These are phyloP conservation scores for Pyricularia sp. DNA, from an alignment of 2,329 filamentous ascomycete genomes.

Conservation along the genomic window DNA sequence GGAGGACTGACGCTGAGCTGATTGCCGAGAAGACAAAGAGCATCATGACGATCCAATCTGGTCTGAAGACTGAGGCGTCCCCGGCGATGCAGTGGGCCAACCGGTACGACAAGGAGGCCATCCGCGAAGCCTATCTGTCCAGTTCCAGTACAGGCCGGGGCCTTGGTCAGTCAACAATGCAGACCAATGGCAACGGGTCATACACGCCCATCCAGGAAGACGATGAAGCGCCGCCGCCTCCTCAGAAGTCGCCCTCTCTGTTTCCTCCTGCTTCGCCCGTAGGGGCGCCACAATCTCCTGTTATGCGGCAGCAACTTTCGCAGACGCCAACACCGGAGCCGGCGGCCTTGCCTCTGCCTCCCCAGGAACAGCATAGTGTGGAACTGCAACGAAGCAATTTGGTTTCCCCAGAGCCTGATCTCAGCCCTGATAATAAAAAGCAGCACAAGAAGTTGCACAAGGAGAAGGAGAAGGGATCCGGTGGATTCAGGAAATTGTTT, in stretches of 20 bases:
- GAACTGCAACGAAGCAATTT: conserved; percentile 27
- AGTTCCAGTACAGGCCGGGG: conserved; percentile 66
- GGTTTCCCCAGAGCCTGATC: conserved; percentile 27
- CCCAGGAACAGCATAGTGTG: conserved; percentile 22
- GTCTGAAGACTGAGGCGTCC: conserved; percentile 76
- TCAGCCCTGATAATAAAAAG: conserved; percentile 37
- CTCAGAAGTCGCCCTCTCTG: conserved; percentile 28
- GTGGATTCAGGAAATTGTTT: conserved; percentile 57
- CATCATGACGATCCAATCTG: conserved; percentile 76
- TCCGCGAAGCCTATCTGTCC: conserved; percentile 77
- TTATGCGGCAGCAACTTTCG: conserved; percentile 6
- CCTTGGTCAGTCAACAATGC: conserved; percentile 33
- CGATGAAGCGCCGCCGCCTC: conserved; percentile 10
- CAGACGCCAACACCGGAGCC: conserved; percentile 26
- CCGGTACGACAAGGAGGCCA: conserved; percentile 84
- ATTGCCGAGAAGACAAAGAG: conserved; percentile 75
- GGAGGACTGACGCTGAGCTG: conserved; percentile 42
- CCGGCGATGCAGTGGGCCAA: conserved; percentile 95
- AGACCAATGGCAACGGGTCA: conserved; percentile 28
- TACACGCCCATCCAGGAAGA: conserved; percentile 22
- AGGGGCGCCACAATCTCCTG: conserved; percentile 9
- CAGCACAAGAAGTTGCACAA: conserved; percentile 47
- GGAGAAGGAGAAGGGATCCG: conserved; percentile 18
- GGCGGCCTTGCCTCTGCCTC: conserved; percentile 25
- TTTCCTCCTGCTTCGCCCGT: conserved; percentile 18